Percentiles rank a stretch among this genome's conserved stretches.
Conservation (phyloP, 768 basidiomycete species). For the Trametes elegans region DNA sequence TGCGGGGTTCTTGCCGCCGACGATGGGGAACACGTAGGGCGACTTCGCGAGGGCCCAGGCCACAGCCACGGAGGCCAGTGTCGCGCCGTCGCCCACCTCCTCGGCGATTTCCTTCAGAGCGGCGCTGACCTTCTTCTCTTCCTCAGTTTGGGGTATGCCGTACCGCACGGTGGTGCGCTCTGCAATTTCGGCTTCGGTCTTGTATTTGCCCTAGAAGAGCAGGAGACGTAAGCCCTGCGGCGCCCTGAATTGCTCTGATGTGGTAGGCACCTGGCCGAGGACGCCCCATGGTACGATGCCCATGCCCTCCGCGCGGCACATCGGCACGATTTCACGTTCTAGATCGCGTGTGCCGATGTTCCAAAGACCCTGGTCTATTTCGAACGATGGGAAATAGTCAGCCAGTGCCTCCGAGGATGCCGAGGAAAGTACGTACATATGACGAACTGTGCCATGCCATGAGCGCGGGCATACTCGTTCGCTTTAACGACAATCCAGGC, state of each 20-base stretch:
- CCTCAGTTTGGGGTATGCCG: slow-evolving; percentile 31
- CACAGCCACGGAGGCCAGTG: slow-evolving; percentile 5
- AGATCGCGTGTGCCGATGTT: slow-evolving; percentile 34
- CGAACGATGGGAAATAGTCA: slow-evolving; percentile 29
- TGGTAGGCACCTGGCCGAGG: not conserved
- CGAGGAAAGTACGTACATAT: not conserved
- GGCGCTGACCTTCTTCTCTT: slow-evolving; percentile 32
- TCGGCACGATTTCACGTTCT: slow-evolving; percentile 42
- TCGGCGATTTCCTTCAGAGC: slow-evolving; percentile 48
- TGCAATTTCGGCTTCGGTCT: slow-evolving; percentile 35
- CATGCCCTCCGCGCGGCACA: slow-evolving; percentile 28
- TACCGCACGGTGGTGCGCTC: slow-evolving; percentile 23
- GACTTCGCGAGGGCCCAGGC: slow-evolving; percentile 19
- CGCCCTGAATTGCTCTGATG: slow-evolving; percentile 8
- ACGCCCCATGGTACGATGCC: slow-evolving; percentile 22
- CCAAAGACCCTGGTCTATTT: slow-evolving; percentile 39
- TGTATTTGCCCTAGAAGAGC: slow-evolving; percentile 35
- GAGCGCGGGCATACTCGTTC: slow-evolving; percentile 39
- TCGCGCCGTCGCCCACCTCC: slow-evolving; percentile 38
- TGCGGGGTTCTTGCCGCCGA: slow-evolving; percentile 18
- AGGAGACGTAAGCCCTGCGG: slow-evolving; percentile 34
- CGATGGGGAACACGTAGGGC: slow-evolving; percentile 3
- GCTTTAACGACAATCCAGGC: slow-evolving; percentile 37
- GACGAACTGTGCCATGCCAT: slow-evolving; percentile 31
- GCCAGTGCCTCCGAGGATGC: not conserved